Evolutionary conservation across 1,139 yeast species (phyloP).

Genomic region (Debaryomycetaceae sp.): DNA sequence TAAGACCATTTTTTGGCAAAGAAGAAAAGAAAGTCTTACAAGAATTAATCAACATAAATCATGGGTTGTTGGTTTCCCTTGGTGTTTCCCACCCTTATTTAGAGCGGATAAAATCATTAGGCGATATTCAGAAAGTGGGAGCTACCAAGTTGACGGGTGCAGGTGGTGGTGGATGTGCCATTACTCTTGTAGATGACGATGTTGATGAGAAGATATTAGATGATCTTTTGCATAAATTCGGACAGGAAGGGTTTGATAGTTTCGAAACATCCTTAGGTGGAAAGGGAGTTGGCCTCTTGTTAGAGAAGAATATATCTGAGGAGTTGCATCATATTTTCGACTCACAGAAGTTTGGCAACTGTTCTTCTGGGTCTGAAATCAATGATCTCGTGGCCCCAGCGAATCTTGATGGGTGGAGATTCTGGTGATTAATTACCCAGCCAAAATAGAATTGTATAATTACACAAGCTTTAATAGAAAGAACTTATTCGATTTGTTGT

Average conservation of each 20-base stretch:
- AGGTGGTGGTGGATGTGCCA: conserved; percentile 99
- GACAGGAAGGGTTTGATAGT: conserved; percentile 64
- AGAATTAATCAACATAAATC: conserved; percentile 78
- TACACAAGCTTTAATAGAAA: background rate
- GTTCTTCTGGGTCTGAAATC: conserved; percentile 27
- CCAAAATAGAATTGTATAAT: conserved; percentile 3
- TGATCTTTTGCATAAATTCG: conserved; percentile 35
- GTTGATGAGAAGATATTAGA: conserved; percentile 27
- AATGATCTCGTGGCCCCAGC: background rate
- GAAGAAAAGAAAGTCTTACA: conserved; percentile 47
- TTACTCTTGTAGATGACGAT: conserved; percentile 67
- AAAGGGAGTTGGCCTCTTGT: conserved; percentile 68
- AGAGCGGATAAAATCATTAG: conserved; percentile 64
- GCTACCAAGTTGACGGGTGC: conserved; percentile 96
- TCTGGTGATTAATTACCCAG: conserved; percentile 41
- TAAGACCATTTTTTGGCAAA: conserved; percentile 46
- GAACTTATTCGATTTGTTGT: background rate
- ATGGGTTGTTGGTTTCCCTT: conserved; percentile 77
- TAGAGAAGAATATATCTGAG: conserved; percentile 13
- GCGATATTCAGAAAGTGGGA: conserved; percentile 66
- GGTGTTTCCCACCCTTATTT: conserved; percentile 93
- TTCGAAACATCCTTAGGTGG: conserved; percentile 87
- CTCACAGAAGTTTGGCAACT: conserved; percentile 12
- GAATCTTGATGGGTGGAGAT: conserved; percentile 49
- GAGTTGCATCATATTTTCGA: background rate